Conservation (phyloP, 768 basidiomycete species). For the Podaxis mareebaensis region DNA sequence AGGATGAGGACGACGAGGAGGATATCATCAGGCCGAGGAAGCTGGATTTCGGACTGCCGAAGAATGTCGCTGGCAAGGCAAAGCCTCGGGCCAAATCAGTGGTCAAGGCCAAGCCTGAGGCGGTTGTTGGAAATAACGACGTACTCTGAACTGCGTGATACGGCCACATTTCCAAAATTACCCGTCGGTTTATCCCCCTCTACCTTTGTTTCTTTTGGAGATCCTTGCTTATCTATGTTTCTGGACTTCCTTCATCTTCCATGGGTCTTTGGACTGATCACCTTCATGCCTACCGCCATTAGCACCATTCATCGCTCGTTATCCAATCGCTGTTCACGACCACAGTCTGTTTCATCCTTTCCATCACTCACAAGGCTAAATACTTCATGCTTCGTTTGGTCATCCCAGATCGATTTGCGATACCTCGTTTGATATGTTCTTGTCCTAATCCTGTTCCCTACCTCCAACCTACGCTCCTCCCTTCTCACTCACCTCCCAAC, state of each 20-base stretch:
- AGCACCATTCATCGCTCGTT: not conserved
- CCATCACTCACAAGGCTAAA: not conserved
- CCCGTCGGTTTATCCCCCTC: too few relatives aligned
- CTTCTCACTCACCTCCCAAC: not conserved
- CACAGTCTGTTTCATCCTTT: not conserved
- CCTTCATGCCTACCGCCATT: not conserved
- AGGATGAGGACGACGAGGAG: slow-evolving; percentile 10
- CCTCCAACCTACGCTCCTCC: not conserved
- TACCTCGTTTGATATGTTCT: slow-evolving; percentile 9
- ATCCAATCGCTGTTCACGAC: not conserved
- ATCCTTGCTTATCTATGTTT: not conserved
- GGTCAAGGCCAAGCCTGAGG: not conserved
- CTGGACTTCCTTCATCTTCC: not conserved
- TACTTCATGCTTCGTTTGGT: slow-evolving; percentile 3
- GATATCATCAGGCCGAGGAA: slow-evolving; percentile 13
- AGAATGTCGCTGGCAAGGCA: not conserved
- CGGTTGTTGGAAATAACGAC: not conserved
- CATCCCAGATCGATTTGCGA: slow-evolving; percentile 7
- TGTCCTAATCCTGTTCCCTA: not conserved
- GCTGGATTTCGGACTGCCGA: slow-evolving; percentile 18
- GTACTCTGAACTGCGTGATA: not conserved
- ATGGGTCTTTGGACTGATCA: not conserved
- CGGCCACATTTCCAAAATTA: not conserved
- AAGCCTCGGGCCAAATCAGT: not conserved
- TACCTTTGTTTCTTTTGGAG: not conserved